Conservation (phyloP, 2,329 filamentous ascomycete species). For the Penicillium expansum region DNA sequence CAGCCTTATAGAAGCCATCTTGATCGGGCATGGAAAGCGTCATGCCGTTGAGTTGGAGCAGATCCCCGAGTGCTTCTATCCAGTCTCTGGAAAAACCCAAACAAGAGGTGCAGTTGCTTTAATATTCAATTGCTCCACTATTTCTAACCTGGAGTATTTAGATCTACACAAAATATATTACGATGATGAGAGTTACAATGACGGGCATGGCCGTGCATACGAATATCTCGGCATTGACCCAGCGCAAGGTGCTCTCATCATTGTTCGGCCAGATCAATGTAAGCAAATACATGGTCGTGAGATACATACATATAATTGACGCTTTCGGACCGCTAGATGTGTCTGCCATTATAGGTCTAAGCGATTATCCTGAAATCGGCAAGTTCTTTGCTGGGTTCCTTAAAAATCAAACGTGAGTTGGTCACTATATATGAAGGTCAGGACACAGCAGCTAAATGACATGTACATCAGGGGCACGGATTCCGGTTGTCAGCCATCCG, state of each 20-base stretch:
- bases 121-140: not conserved
- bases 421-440: not conserved
- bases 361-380: constrained; percentile 33
- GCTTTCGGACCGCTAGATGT: constrained; percentile 32
- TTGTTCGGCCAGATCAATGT: constrained; percentile 64
- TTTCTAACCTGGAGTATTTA: constrained; percentile 22
- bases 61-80: constrained; percentile 58
- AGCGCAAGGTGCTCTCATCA: constrained; percentile 47
- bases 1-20: constrained; percentile 56
- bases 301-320: not conserved
- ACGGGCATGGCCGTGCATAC: constrained; percentile 58
- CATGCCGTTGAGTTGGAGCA: constrained; percentile 50
- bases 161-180: constrained; percentile 60
- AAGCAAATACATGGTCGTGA: constrained; percentile 22
- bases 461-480: not conserved
- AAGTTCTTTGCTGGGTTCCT: constrained; percentile 39
- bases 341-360: constrained; percentile 37
- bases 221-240: constrained; percentile 54
- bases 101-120: constrained; percentile 50
- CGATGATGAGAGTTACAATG: constrained; percentile 56
- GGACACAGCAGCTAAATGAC: not conserved
- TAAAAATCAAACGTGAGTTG: constrained; percentile 19
- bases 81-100: constrained; percentile 54
- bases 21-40: constrained; percentile 53
- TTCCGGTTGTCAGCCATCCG: not conserved